These are phyloP conservation scores for Suhomyces xylopsoci DNA, from an alignment of 805 yeast genomes.

Conservation along the genomic window DNA sequence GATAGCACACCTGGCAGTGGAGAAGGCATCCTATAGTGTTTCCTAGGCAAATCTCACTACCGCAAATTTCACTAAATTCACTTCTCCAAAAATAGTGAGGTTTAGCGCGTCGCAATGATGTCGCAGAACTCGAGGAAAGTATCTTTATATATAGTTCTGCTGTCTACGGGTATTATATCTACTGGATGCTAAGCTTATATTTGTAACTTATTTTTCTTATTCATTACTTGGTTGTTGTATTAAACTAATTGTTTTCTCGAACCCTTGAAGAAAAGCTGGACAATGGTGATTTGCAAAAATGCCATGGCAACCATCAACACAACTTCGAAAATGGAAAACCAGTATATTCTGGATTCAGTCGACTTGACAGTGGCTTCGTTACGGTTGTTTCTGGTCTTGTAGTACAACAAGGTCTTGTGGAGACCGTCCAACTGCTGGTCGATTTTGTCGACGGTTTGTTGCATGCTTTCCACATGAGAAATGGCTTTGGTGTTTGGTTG, in stretches of 20 bases:
- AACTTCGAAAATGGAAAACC: slow-evolving; percentile 70
- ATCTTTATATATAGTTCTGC: too few species aligned
- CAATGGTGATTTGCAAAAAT: slow-evolving; percentile 60
- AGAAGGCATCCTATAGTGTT: not conserved
- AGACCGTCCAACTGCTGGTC: slow-evolving; percentile 58
- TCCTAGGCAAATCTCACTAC: not conserved
- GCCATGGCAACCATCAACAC: slow-evolving; percentile 74
- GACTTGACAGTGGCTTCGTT: slow-evolving; percentile 85
- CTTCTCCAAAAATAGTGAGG: not conserved
- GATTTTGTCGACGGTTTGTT: slow-evolving; percentile 52
- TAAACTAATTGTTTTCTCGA: slow-evolving; percentile 65
- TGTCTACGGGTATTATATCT: too few species aligned
- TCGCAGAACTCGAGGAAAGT: not conserved
- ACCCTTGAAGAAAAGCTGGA: slow-evolving; percentile 69
- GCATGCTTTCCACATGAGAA: slow-evolving; percentile 53
- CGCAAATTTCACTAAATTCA: not conserved
- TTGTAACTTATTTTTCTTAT: not conserved
- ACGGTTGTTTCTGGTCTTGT: slow-evolving; percentile 86
- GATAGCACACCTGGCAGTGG: not conserved
- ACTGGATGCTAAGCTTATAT: too few species aligned
- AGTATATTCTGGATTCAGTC: slow-evolving; percentile 74
- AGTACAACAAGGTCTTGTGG: slow-evolving; percentile 66
- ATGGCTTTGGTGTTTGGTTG: slow-evolving; percentile 46
- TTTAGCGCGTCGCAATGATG: not conserved
- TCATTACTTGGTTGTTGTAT: not conserved